Evolutionary conservation across 106 monocot species (phyloP).

Genomic region (Allium fistulosum): DNA sequence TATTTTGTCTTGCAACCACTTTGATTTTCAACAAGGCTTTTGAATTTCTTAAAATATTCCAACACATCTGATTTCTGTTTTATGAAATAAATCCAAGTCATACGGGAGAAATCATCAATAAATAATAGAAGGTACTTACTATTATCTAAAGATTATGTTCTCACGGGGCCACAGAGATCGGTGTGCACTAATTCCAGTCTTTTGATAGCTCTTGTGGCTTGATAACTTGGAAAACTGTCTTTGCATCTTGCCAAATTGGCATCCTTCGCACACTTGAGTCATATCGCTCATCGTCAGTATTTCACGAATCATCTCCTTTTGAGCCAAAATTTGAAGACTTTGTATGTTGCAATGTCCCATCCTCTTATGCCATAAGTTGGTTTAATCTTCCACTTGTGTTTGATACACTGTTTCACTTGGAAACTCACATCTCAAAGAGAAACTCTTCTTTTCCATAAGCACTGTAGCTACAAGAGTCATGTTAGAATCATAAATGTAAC

Average conservation of each 20-base stretch:
- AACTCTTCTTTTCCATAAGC: neutral
- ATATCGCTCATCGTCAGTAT: neutral
- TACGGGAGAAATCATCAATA: neutral
- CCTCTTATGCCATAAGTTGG: neutral
- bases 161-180: neutral
- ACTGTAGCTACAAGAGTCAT: neutral
- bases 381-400: neutral
- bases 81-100: neutral
- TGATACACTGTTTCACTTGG: neutral
- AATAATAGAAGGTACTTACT: neutral
- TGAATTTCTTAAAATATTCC: neutral
- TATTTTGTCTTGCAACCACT: neutral
- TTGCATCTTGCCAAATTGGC: neutral
- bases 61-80: neutral
- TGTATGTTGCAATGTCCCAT: neutral
- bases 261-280: neutral
- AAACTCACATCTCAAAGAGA: neutral
- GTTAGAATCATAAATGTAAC: neutral
- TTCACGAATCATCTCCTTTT: neutral
- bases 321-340: neutral
- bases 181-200: neutral
- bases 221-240: neutral
- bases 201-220: neutral
- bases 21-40: neutral
- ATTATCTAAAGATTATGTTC: neutral